Evolutionary conservation across 305 asterid genomes (phyloP), one percentile per base, ranked within the genome.

Genomic region (Striga hermonthica): DNA sequence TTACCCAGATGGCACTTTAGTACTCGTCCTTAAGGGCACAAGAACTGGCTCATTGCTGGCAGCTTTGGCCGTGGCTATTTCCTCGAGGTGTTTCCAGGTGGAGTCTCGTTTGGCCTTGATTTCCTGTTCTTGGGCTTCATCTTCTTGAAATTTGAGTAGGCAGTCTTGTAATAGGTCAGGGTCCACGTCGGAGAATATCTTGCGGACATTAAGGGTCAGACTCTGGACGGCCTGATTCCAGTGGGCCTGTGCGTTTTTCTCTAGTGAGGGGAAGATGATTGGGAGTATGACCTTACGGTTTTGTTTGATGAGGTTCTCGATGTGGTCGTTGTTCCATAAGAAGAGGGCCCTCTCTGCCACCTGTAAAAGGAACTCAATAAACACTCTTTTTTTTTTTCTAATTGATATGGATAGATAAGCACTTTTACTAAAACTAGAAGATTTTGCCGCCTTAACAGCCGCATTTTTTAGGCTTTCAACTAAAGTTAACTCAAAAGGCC

Each of bases 341-440:
- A 89, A 84, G 65, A 89, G 82, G 40, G 95, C 92, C 79, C 96
- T 83, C 80, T 89, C 96, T 7, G 96, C 95, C 57, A 89, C 92
- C 95, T 89, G 82, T 39, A 66, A 60, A 72, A 70, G 69, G 74
- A 66, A 70, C 53, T 43, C 11, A 45, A 69, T 73, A 38, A 66
- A n/a, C n/a, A n/a, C n/a, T n/a, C n/a, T n/a, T n/a, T n/a, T n/a
- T n/a, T n/a, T n/a, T n/a, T n/a, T n/a, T n/a, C n/a, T n/a, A n/a
- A n/a, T n/a, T n/a, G n/a, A n/a, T n/a, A n/a, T n/a, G n/a, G n/a
- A n/a, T 22, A 22, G 31, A 22, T 22, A 22, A 22, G 31, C 31
- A 22, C 31, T 22, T 22, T 22, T 22, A 22, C 31, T 22, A 22
- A 22, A 22, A 22, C 31, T 22, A 22, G 31, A 22, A 22, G 31